Conservation (phyloP, 2,329 filamentous ascomycete genomes). For the Pseudogymnoascus sp. region DNA sequence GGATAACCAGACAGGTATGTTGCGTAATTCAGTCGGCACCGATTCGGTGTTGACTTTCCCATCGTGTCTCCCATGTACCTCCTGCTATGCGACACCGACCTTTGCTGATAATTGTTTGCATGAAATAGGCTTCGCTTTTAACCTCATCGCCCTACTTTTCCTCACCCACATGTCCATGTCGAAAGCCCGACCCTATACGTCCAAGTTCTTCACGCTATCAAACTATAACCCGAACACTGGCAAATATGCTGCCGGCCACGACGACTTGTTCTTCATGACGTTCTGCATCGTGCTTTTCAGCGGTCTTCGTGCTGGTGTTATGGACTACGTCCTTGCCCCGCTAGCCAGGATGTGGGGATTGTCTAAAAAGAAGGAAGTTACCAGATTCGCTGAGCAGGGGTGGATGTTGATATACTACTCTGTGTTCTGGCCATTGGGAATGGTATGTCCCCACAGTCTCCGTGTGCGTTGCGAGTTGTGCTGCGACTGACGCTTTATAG, state of each 20-base stretch:
- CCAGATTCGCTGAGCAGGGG: slow-evolving; percentile 87
- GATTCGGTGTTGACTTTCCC: slow-evolving; percentile 9
- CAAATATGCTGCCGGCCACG: slow-evolving; percentile 66
- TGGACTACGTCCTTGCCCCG: slow-evolving; percentile 82
- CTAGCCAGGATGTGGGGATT: slow-evolving; percentile 67
- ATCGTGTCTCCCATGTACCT: background rate
- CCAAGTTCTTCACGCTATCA: slow-evolving; percentile 79
- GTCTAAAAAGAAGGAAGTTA: slow-evolving; percentile 63
- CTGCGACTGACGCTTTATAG: slow-evolving; percentile 36
- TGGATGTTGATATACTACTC: slow-evolving; percentile 83
- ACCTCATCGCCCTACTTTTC: slow-evolving; percentile 73
- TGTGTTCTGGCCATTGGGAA: slow-evolving; percentile 73
- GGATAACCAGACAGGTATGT: background rate
- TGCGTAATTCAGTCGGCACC: background rate
- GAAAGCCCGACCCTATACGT: slow-evolving; percentile 67
- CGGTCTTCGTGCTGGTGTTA: slow-evolving; percentile 70
- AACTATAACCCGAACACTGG: slow-evolving; percentile 66
- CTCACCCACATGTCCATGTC: slow-evolving; percentile 79
- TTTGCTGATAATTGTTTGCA: background rate
- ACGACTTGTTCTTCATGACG: slow-evolving; percentile 70
- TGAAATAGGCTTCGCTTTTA: slow-evolving; percentile 66
- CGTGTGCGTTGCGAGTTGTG: background rate
- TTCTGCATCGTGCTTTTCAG: slow-evolving; percentile 81
- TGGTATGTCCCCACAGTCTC: slow-evolving; percentile 49
- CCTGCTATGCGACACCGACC: background rate